A percentile compares a stretch with the other conserved stretches of the same genome.
These are phyloP conservation scores for Erythrobasidium hasegawianum DNA, from an alignment of 1,284 basidiomycete species.

Conservation along the genomic window DNA sequence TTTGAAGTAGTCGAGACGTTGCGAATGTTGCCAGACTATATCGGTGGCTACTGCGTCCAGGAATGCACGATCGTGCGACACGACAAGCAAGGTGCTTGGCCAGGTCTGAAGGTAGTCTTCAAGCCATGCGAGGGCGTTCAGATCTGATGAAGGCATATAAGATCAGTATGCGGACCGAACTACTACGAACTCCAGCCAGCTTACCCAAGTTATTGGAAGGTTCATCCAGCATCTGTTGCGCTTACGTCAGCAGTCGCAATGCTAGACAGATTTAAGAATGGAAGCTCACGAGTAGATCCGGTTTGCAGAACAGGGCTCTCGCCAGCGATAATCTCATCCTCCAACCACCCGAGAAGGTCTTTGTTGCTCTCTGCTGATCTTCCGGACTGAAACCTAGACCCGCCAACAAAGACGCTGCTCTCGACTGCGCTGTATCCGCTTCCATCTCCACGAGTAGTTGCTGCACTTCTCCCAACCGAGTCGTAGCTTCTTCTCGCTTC, in stretches of 20 bases:
- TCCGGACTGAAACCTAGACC: slow-evolving; percentile 86
- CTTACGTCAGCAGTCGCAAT: too few species aligned
- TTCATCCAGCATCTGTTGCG: slow-evolving; percentile 68
- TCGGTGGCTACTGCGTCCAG: slow-evolving; percentile 63
- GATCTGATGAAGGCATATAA: slow-evolving; percentile 52
- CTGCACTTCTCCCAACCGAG: slow-evolving; percentile 87
- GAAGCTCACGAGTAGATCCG: slow-evolving; percentile 52
- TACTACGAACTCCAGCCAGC: too few species aligned
- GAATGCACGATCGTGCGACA: slow-evolving; percentile 98
- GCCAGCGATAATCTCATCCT: slow-evolving; percentile 55
- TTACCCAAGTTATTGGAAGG: slow-evolving; percentile 90
- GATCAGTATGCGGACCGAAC: neutral
- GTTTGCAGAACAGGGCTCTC: slow-evolving; percentile 85
- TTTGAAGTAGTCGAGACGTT: slow-evolving; percentile 74
- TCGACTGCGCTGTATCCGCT: slow-evolving; percentile 89
- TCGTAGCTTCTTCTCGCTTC: slow-evolving; percentile 74
- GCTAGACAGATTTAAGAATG: neutral
- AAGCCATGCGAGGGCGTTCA: slow-evolving; percentile 57
- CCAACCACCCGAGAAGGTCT: slow-evolving; percentile 94
- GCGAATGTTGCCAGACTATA: slow-evolving; percentile 68
- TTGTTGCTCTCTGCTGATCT: slow-evolving; percentile 76
- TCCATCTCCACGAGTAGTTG: slow-evolving; percentile 91
- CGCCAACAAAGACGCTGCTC: slow-evolving; percentile 83
- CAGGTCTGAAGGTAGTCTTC: slow-evolving; percentile 97
- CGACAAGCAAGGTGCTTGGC: slow-evolving; percentile 88